Percentiles rank a stretch among this genome's conserved stretches.
Evolutionary conservation across 495 filamentous ascomycete species (phyloP).

Genomic region (Parmelia sp.): DNA sequence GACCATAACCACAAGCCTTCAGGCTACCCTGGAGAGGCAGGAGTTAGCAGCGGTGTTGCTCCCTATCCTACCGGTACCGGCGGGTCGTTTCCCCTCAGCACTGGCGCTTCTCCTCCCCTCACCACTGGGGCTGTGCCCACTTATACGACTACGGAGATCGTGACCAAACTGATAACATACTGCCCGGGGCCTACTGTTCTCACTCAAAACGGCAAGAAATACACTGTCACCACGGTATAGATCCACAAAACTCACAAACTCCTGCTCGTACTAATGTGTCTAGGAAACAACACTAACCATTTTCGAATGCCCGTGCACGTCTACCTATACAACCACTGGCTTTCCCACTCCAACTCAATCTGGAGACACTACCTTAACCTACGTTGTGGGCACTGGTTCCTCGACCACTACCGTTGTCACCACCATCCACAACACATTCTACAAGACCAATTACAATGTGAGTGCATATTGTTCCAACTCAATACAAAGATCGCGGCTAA

Average conservation of each 20-base stretch:
- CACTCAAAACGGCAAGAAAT: slow-evolving; percentile 62
- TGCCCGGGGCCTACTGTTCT: slow-evolving; percentile 35
- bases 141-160: slow-evolving; percentile 6
- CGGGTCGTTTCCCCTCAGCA: slow-evolving; percentile 4
- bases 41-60: neutral
- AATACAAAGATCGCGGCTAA: neutral
- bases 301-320: slow-evolving; percentile 19
- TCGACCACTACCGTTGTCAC: slow-evolving; percentile 52
- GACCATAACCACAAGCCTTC: neutral
- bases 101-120: slow-evolving; percentile 8
- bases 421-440: slow-evolving; percentile 47
- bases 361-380: slow-evolving; percentile 50
- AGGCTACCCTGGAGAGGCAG: neutral
- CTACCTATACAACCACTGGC: slow-evolving; percentile 13
- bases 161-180: slow-evolving; percentile 19
- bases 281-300: slow-evolving; percentile 30
- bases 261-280: neutral
- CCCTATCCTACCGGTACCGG: slow-evolving; percentile 9
- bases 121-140: slow-evolving; percentile 15
- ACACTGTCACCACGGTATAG: slow-evolving; percentile 66
- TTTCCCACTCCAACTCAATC: slow-evolving; percentile 24
- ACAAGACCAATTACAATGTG: slow-evolving; percentile 29
- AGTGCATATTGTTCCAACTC: neutral
- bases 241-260: no score
- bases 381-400: slow-evolving; percentile 51